A percentile compares a stretch with the other conserved stretches of the same genome.
phyloP scores from a whole-genome alignment of 139 green algal species.

The Chlorella ohadii region DNA sequence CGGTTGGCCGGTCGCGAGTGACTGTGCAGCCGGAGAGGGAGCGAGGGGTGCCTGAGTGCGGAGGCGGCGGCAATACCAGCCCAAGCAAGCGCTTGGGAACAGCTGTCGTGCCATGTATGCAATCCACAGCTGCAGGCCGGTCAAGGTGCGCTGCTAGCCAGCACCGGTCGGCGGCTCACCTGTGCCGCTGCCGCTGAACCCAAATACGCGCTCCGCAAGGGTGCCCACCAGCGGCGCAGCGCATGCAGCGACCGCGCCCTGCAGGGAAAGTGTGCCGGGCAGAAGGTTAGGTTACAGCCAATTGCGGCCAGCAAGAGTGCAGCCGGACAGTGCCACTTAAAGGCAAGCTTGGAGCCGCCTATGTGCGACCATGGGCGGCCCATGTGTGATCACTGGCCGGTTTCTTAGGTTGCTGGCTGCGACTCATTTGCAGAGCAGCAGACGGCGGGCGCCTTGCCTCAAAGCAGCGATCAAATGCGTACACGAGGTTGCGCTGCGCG shows the following conservation, averaged over 20 bases:
- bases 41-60: neutral
- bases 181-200: constrained; percentile 57
- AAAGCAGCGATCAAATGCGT: constrained; percentile 83
- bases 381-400: no score
- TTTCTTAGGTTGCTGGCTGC: no score
- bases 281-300: no score
- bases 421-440: no score
- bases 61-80: no score
- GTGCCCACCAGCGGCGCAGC: constrained; percentile 66
- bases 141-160: neutral
- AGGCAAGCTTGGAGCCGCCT: no score
- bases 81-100: no score
- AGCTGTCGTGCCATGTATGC: no score
- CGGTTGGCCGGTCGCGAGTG: constrained; percentile 1
- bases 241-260: constrained; percentile 49
- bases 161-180: neutral
- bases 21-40: neutral
- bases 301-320: no score
- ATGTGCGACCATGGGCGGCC: no score
- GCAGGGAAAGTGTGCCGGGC: neutral
- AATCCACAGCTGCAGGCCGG: no score
- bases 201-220: constrained; percentile 62
- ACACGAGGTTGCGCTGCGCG: constrained; percentile 75
- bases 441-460: constrained; percentile 40
- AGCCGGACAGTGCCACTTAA: no score